These are phyloP conservation scores for Fusarium sp. DNA, from an alignment of 2,329 filamentous ascomycete species.

Conservation along the genomic window DNA sequence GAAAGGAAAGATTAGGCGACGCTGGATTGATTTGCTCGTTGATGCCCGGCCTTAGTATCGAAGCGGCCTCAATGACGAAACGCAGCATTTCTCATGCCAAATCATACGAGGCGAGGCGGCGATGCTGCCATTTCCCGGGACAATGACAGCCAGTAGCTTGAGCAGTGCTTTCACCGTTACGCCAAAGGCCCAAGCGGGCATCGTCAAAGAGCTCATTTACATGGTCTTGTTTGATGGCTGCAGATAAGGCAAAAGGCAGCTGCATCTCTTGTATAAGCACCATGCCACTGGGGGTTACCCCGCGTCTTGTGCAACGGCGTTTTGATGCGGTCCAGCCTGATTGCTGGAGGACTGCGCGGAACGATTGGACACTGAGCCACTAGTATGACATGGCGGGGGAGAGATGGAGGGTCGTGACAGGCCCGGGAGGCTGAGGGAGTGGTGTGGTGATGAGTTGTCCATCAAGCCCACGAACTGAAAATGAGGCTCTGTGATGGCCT, in stretches of 20 bases:
- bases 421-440: slow-evolving; percentile 33
- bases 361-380: slow-evolving; percentile 22
- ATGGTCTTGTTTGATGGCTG: background rate
- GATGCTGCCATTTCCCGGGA: slow-evolving; percentile 16
- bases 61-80: slow-evolving; percentile 30
- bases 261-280: slow-evolving; percentile 18
- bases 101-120: slow-evolving; percentile 27
- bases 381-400: slow-evolving; percentile 31
- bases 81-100: background rate
- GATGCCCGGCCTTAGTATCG: slow-evolving; percentile 13
- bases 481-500: slow-evolving; percentile 47
- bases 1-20: slow-evolving; percentile 23
- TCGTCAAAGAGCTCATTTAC: slow-evolving; percentile 9
- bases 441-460: slow-evolving; percentile 50
- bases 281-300: slow-evolving; percentile 46
- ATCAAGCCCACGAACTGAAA: slow-evolving; percentile 30
- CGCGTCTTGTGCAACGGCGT: slow-evolving; percentile 44
- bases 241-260: slow-evolving; percentile 35
- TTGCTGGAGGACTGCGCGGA: slow-evolving; percentile 37
- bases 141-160: slow-evolving; percentile 39
- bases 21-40: background rate
- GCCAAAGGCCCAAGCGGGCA: slow-evolving; percentile 6
- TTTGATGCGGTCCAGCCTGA: slow-evolving; percentile 43
- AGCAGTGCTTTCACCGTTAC: slow-evolving; percentile 27
- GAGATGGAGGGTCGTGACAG: slow-evolving; percentile 36